A percentile compares a stretch with the other conserved stretches of the same genome.
These are phyloP conservation scores for Agroathelia rolfsii DNA, from an alignment of 1,284 basidiomycete genomes.

Conservation along the genomic window DNA sequence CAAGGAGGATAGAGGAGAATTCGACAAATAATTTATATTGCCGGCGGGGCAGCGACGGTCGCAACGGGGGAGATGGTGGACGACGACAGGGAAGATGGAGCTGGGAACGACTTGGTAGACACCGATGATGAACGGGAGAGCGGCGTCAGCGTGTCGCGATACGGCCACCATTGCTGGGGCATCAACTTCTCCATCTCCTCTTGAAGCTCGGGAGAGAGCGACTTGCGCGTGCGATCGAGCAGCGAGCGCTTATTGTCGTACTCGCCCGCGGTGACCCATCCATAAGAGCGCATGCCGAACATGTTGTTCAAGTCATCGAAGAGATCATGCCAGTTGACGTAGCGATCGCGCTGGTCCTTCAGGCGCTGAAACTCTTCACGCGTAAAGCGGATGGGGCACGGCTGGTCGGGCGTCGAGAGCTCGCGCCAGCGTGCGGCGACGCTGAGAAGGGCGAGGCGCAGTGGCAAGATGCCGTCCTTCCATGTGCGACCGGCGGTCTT, in stretches of 20 bases:
- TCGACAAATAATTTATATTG: too few relatives aligned
- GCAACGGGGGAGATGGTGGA: too few relatives aligned
- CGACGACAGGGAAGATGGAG: too few relatives aligned
- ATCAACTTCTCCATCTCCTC: slow-evolving; percentile 10
- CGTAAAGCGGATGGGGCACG: slow-evolving; percentile 12
- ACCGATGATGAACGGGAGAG: too few relatives aligned
- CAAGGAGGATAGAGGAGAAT: too few relatives aligned
- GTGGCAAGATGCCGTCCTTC: slow-evolving; percentile 12
- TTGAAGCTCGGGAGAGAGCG: slow-evolving; percentile 9
- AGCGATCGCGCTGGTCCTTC: slow-evolving; percentile 11
- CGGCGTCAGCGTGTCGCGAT: slow-evolving; percentile 12
- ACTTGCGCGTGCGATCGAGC: slow-evolving; percentile 9
- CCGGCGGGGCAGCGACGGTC: too few relatives aligned
- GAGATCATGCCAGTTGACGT: slow-evolving; percentile 12
- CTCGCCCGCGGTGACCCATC: slow-evolving; percentile 12
- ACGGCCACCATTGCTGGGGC: slow-evolving; percentile 12
- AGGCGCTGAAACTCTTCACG: slow-evolving; percentile 10
- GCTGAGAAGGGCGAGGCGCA: slow-evolving; percentile 12
- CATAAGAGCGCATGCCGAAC: slow-evolving; percentile 12
- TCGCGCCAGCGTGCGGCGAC: slow-evolving; percentile 10
- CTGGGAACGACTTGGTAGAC: too few relatives aligned
- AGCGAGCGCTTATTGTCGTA: slow-evolving; percentile 10
- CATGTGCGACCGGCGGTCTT: slow-evolving; percentile 13
- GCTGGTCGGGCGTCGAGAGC: slow-evolving; percentile 9
- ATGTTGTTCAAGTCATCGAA: slow-evolving; percentile 10